Evolutionary conservation across 2,329 filamentous ascomycete species (phyloP), one percentile per base, ranked within the genome.

Genomic region (Diaporthe citrichinensis): DNA sequence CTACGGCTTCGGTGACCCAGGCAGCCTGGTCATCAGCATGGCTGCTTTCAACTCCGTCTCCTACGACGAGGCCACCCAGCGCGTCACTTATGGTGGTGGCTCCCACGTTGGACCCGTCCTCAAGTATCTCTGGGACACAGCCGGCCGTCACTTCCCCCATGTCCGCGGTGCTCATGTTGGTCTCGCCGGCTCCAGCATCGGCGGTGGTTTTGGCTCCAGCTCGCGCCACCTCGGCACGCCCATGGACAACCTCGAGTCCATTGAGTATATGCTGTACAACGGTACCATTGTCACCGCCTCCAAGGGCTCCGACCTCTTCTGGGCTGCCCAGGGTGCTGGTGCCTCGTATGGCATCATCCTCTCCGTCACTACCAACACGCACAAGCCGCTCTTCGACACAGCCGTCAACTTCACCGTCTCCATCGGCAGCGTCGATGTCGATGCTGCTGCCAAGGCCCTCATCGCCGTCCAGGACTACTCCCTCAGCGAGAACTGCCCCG

Each of bases 41-140:
- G 59, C 59, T 65, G 59, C 59, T 65, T 65, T 65, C 59, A 23
- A 65, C 59, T 65, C 59, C 8, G 59, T 65, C 59, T 65, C 59
- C 2, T 65, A 65, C 15, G 59, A 65, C 25, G 59, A 65, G 15
- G 10, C n/a, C 39, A 65, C 59, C 39, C 36, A 39, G 12, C 59
- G 59, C 4, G 20, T 65, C 25, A 65, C 59, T 8, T 65, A 65
- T 20, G 59, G 59, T 17, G 59, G 59, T 46, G 59, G 59, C 39
- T 65, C 59, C 4, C 59, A 65, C 25, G 59, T 65, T 17, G 59
- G 59, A 1, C 59, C 59, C 14, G 59, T 65, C 15, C 39, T 65
- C n/a, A 65, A 65, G 39, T 23, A 65, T 39, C 59, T 65, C 7
- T 65, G 59, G 59, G 59, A 65, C 39, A 65, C 39, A 1, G 59